Evolutionary conservation across 176 grass and related monocot genomes (phyloP).

Genomic region (maize (Zea mays)): DNA sequence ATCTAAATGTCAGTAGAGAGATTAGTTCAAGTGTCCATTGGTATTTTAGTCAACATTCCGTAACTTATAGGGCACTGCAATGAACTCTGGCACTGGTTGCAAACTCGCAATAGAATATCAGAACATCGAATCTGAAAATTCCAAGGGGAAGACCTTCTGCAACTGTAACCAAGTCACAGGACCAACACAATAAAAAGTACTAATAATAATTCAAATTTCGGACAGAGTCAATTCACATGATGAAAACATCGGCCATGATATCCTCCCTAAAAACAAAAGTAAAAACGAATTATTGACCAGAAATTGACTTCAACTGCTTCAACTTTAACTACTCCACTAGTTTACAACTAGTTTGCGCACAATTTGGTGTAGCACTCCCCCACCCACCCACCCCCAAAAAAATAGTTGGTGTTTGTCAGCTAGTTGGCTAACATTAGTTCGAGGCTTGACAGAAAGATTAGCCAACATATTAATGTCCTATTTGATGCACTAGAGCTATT

Average conservation of each 20-base stretch:
- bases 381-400: too few relatives aligned
- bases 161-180: background rate
- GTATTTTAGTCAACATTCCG: background rate
- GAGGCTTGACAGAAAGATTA: too few relatives aligned
- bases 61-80: background rate
- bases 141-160: background rate
- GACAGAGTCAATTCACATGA: background rate
- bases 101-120: background rate
- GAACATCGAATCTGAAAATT: background rate
- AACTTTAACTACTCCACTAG: constrained; percentile 25
- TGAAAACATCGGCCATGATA: background rate
- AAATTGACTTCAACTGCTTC: constrained; percentile 1
- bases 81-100: background rate
- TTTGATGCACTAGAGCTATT: too few relatives aligned
- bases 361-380: background rate
- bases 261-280: background rate
- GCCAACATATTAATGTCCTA: too few relatives aligned
- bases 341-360: background rate
- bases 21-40: constrained; percentile 5
- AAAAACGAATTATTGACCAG: background rate
- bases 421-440: too few relatives aligned
- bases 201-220: background rate
- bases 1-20: background rate
- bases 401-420: too few relatives aligned
- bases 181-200: background rate